Evolutionary conservation across 768 basidiomycete species (phyloP).

Genomic region (Xanthoconium purpureum): DNA sequence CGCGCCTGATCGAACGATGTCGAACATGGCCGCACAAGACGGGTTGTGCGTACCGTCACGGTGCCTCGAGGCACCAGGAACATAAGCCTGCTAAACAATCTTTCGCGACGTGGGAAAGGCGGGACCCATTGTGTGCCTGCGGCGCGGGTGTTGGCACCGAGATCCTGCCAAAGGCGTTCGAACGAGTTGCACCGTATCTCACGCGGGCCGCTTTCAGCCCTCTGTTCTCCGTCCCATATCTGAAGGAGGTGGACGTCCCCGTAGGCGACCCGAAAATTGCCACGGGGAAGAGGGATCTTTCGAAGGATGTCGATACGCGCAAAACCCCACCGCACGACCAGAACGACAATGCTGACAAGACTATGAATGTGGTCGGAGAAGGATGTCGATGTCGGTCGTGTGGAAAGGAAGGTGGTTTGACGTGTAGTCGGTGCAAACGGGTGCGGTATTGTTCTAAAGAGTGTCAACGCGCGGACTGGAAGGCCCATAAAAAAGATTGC

Average conservation of each 20-base stretch:
- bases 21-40: constrained; percentile 52
- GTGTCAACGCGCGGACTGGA: not conserved
- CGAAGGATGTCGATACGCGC: not conserved
- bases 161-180: constrained; percentile 32
- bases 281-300: too few species aligned
- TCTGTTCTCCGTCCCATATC: constrained; percentile 49
- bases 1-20: constrained; percentile 51
- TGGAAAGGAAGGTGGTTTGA: not conserved
- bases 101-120: constrained; percentile 29
- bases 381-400: not conserved
- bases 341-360: not conserved
- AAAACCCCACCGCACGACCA: not conserved
- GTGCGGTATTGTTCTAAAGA: constrained; percentile 1
- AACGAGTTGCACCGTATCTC: constrained; percentile 38
- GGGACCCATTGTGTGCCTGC: constrained; percentile 12
- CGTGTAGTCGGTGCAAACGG: not conserved
- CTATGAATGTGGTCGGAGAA: not conserved
- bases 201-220: constrained; percentile 54
- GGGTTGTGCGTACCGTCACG: constrained; percentile 26
- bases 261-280: not conserved
- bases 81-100: constrained; percentile 14
- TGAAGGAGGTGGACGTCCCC: constrained; percentile 31
- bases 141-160: constrained; percentile 14
- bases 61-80: constrained; percentile 23
- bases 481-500: not conserved